Base-by-base conservation (phyloP, 2,329 filamentous ascomycete species). In the Pseudogymnoascus sp. region DNA sequence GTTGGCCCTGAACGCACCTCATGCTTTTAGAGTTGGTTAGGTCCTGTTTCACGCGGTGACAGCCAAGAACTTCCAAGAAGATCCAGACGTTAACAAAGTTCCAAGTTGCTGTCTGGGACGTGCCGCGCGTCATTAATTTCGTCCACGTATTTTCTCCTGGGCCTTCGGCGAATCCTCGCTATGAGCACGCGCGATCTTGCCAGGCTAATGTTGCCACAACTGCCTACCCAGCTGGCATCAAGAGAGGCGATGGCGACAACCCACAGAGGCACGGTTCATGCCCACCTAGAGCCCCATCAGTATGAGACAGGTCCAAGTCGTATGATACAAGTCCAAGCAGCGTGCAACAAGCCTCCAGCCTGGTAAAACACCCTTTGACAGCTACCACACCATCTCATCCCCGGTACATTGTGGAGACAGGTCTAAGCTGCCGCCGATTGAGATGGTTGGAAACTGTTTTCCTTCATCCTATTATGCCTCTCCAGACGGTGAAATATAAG, bases 61-160 rank as follows among this genome's bases (percentile, higher is more conserved):
- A 56, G 46, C 46, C 46, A 56, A 56, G 46, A 56, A 56, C n/a
- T 19, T 31, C 46, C 46, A 56, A 56, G 46, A 56, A 56, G 46
- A 56, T 33, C 46, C n/a, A 56, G 46, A 33, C 7, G 26, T 8
- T 53, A n/a, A 26, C 26, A 33, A 56, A 33, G 46, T 31, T 56
- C 26, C 46, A 56, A 10, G 46, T 56, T 19, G 46, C 4, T 12
- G 26, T 56, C 46, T 33, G 46, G 46, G 26, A 19, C 26, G 19
- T 33, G 26, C 46, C 46, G n/a, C 46, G 46, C 46, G 26, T 56
- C 46, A 24, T 19, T 56, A 2, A 33, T 33, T 33, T 33, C 26
- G 12, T 10, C 4, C 26, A 6, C 26, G 4, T n/a, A 19, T 31
- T n/a, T 56, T 8, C 46, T 31, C 26, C 46, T 53, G 46, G 12